These are phyloP conservation scores for Dalbergia oliveri DNA, from an alignment of 306 rosid species.

Conservation along the genomic window DNA sequence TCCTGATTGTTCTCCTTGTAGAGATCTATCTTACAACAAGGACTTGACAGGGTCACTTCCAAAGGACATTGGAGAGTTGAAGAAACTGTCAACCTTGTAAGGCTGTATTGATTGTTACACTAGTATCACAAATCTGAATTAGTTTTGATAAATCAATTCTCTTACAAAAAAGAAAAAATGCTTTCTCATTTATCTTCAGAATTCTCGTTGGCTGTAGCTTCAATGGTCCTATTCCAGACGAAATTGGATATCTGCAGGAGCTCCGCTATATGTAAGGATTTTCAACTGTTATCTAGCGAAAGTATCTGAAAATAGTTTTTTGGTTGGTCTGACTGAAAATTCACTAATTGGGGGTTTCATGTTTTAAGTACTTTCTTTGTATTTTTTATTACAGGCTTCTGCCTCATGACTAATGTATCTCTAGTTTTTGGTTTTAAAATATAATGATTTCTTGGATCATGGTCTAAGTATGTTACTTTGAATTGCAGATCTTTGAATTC, in stretches of 20 bases:
- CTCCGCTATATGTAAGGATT: conserved; percentile 58
- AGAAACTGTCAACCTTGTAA: conserved; percentile 53
- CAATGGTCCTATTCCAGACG: conserved; percentile 65
- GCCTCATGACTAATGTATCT: background rate
- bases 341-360: conserved; percentile 14
- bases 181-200: conserved; percentile 50
- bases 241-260: conserved; percentile 59
- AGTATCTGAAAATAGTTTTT: conserved; percentile 1
- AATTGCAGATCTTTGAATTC: conserved; percentile 54
- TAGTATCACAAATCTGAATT: background rate
- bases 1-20: conserved; percentile 29
- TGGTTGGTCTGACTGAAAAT: conserved; percentile 2
- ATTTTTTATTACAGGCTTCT: background rate
- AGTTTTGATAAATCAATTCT: conserved; percentile 26
- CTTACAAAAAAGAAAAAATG: conserved; percentile 21
- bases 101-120: conserved; percentile 28
- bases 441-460: background rate
- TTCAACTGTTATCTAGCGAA: conserved; percentile 17
- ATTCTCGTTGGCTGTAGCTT: conserved; percentile 70
- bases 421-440: background rate
- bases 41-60: conserved; percentile 59
- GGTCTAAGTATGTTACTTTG: conserved; percentile 22
- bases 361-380: background rate
- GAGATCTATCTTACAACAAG: conserved; percentile 65
- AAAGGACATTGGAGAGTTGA: conserved; percentile 51